A percentile compares a stretch with the other conserved stretches of the same genome.
phyloP scores from a whole-genome alignment of 306 rosid genomes.

The Cucurbita ficifolia region DNA sequence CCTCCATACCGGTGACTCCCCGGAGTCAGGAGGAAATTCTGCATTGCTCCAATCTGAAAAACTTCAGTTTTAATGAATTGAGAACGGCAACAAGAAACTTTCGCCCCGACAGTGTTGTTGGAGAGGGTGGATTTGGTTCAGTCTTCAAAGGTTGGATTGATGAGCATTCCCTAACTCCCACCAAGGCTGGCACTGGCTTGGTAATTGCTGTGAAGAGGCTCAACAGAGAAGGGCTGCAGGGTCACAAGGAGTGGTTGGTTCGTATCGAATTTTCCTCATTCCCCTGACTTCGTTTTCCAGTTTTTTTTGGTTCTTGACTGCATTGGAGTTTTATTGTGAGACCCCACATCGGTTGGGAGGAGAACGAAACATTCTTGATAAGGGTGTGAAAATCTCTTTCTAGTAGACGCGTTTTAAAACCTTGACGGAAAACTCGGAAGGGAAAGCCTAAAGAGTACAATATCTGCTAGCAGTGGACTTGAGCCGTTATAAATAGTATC shows the following conservation, averaged over 20 bases:
- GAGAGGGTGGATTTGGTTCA: slow-evolving; percentile 97
- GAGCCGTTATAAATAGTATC: too few relatives aligned
- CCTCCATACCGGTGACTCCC: slow-evolving; percentile 44
- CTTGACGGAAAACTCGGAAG: too few relatives aligned
- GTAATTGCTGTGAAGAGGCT: slow-evolving; percentile 86
- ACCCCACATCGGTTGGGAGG: too few relatives aligned
- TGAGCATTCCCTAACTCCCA: slow-evolving; percentile 47
- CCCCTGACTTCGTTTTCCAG: neutral
- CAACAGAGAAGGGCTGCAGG: slow-evolving; percentile 78
- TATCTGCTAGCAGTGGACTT: too few relatives aligned
- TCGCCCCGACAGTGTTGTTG: slow-evolving; percentile 85
- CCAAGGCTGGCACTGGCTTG: slow-evolving; percentile 72
- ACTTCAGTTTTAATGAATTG: slow-evolving; percentile 49
- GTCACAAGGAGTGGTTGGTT: slow-evolving; percentile 95
- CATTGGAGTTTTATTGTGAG: neutral
- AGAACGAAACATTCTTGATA: too few relatives aligned
- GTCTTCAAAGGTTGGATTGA: slow-evolving; percentile 95
- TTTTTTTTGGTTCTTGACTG: neutral
- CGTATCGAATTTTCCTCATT: slow-evolving; percentile 13
- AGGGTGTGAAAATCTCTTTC: too few relatives aligned
- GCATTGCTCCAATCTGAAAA: slow-evolving; percentile 54
- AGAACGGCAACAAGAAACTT: slow-evolving; percentile 72
- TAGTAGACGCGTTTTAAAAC: too few relatives aligned
- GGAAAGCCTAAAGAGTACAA: too few relatives aligned
- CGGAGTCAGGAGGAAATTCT: slow-evolving; percentile 78